Evolutionary conservation across 2,329 filamentous ascomycete genomes (phyloP).

Genomic region (Neocucurbitaria cava): DNA sequence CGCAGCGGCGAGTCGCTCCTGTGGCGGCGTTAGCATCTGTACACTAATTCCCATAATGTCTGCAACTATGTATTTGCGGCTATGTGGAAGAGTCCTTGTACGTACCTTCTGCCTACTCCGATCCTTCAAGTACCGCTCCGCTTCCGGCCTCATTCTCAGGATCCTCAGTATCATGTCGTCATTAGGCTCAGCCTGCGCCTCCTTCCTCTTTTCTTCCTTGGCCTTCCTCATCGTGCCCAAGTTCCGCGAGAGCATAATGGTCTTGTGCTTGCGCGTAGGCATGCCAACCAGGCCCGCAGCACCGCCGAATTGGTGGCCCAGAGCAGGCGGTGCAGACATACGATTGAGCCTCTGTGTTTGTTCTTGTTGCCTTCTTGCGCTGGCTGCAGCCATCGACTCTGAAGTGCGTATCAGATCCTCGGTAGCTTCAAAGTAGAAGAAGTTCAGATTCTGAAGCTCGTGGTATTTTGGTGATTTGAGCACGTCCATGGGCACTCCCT

Average conservation of each 20-base stretch:
- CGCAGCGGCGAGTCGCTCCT: slow-evolving; percentile 84
- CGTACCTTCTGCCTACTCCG: slow-evolving; percentile 80
- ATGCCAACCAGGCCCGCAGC: slow-evolving; percentile 68
- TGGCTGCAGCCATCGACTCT: slow-evolving; percentile 92
- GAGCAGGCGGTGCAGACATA: slow-evolving; percentile 69
- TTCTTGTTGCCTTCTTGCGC: slow-evolving; percentile 77
- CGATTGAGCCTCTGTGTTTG: slow-evolving; percentile 64
- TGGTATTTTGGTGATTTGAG: slow-evolving; percentile 98
- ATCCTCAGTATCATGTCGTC: slow-evolving; percentile 99
- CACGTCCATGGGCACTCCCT: slow-evolving; percentile 88
- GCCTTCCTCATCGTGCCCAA: slow-evolving; percentile 94
- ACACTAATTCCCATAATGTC: not conserved
- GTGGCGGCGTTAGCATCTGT: slow-evolving; percentile 1
- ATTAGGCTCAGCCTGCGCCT: slow-evolving; percentile 93
- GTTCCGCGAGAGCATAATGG: slow-evolving; percentile 92
- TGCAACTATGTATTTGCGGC: not conserved
- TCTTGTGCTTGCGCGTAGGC: slow-evolving; percentile 56
- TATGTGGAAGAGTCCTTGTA: too few species aligned
- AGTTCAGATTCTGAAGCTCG: slow-evolving; percentile 93
- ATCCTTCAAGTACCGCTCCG: slow-evolving; percentile 84
- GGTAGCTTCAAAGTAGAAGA: slow-evolving; percentile 96
- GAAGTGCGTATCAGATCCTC: slow-evolving; percentile 93
- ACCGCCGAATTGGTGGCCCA: slow-evolving; percentile 61
- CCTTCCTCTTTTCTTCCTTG: slow-evolving; percentile 94
- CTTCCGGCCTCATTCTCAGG: slow-evolving; percentile 91